Evolutionary conservation across 768 basidiomycete species (phyloP), one percentile per base, ranked within the genome.

Genomic region (Tricholoma flavovirens): DNA sequence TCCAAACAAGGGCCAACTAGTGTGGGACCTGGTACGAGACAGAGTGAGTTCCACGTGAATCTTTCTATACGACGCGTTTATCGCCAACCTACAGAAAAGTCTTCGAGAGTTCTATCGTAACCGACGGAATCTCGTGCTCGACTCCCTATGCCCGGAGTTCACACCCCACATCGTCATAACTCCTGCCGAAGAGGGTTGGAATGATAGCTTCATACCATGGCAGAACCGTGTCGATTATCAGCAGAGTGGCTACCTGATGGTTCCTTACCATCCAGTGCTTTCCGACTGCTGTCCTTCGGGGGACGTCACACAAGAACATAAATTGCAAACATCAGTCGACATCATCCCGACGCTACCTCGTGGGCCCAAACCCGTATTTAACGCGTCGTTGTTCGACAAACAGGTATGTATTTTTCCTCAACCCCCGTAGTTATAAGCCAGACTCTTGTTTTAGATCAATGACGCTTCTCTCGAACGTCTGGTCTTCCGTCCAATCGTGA

Each of bases 81-180:
- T 33, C 26, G 22, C 10, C 19, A 43, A 50, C 24, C 29, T 26
- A 46, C 49, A 75, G 73, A 66, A 67, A 42, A 59, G 62, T 32
- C 63, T 73, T 17, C 55, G 62, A 38, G 48, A 51, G 14, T 69
- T 67, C 60, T 66, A 65, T 32, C 54, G 56, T 32, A 59, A 63
- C 24, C 65, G 62, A 12, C 62, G 66, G 11, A 76, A 76, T 56
- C 66, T 81, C 11, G 73, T 81, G 21, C 56, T 81, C 11, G 77
- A 80, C 54, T 82, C 80, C 21, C 54, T 63, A 17, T 53, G 54
- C 54, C 77, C 79, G 5, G 58, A 73, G 6, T 36, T 68, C 5
- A 64, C 72, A 0, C 82, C 82, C 0, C 79, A 81, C 64, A 79
- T 84, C 53, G 79, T 81, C 50, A 75, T 83, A 45, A 78, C 80